These are phyloP conservation scores for Chalara sp. DNA, from an alignment of 2,329 filamentous ascomycete species.

Conservation along the genomic window DNA sequence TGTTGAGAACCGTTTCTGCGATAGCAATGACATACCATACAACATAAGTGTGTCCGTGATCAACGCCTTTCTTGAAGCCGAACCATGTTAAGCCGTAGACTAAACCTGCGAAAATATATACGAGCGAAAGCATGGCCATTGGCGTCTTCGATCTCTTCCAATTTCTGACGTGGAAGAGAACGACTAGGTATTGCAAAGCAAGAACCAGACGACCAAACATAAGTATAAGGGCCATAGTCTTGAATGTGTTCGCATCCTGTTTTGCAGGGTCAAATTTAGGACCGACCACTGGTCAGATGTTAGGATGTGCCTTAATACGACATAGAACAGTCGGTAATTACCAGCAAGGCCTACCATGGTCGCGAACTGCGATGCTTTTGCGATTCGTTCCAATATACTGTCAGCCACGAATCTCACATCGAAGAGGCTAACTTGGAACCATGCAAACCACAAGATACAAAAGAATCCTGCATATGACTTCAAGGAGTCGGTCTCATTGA, in stretches of 20 bases:
- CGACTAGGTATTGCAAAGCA: background rate
- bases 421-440: constrained; percentile 51
- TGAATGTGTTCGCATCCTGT: constrained; percentile 7
- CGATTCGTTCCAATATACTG: constrained; percentile 45
- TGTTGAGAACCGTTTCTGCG: constrained; percentile 17
- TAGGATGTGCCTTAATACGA: background rate
- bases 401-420: constrained; percentile 52
- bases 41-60: constrained; percentile 5
- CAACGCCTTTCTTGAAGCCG: constrained; percentile 1
- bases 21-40: constrained; percentile 18
- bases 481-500: constrained; percentile 38
- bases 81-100: background rate
- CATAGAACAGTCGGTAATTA: background rate
- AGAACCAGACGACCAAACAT: background rate
- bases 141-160: background rate
- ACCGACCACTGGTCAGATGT: constrained; percentile 33
- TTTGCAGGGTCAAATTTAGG: constrained; percentile 30
- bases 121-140: constrained; percentile 9
- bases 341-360: constrained; percentile 40
- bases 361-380: constrained; percentile 46
- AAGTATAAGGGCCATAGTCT: constrained; percentile 19
- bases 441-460: constrained; percentile 46
- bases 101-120: background rate
- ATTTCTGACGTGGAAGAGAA: background rate
- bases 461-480: constrained; percentile 47